Evolutionary conservation across 2,329 filamentous ascomycete genomes (phyloP), one percentile per base, ranked within the genome.

Genomic region (Blastomyces parvus): DNA sequence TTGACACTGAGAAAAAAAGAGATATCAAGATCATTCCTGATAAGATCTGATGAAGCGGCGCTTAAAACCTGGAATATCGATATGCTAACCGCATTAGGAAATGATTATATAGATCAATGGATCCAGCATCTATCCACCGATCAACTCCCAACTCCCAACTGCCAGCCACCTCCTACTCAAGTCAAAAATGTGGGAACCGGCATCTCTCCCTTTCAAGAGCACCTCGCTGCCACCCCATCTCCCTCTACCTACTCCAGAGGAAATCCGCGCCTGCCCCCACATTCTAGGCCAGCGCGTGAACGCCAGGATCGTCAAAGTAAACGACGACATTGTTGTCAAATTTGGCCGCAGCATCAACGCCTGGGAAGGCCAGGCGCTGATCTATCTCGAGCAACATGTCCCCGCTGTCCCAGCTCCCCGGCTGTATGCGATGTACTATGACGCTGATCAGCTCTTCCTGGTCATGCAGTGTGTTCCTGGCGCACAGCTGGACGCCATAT

Each of bases 371-470:
- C 67, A 72, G 65, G 64, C 62, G 52, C 60, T 71, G 64, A 52
- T 70, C 57, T 70, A 69, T 33, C 69, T 73, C 42, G 70, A 73
- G 62, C 68, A 67, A 62, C 60, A 73, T 25, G 66, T 71, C 57
- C 69, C 70, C 38, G 59, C 65, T 60, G 60, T 72, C 61, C 67
- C 68, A 1, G 71, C 69, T 30, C 72, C 71, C 62, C 69, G 70
- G 65, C 66, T 74, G 33, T 72, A 72, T 63, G 68, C 69, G 25
- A 73, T 74, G 69, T 72, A 70, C 57, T 38, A 69, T 52, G 68
- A 70, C 53, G 61, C 61, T 46, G 53, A 69, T 4, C 30, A 70
- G 59, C 61, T 70, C 33, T 70, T 71, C 63, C 44, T 71, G 22
- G 53, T 72, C 59, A 73, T 73, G 70, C 69, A 73, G 63, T 68